Conservation (phyloP, 495 filamentous ascomycete species). For the Penicillium odoratum region DNA sequence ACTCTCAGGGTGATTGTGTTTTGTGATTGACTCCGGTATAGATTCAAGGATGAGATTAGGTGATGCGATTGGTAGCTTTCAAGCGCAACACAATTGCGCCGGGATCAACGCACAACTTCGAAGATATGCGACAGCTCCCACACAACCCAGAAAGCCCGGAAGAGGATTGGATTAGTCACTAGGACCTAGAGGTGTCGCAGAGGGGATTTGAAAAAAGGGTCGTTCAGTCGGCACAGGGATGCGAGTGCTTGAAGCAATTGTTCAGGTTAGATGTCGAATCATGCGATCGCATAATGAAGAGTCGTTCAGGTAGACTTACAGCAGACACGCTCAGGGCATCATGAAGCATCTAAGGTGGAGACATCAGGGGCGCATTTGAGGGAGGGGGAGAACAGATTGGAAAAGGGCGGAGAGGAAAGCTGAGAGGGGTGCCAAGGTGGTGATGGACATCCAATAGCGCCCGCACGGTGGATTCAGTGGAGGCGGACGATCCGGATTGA, state of each 20-base stretch:
- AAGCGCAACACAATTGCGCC: background rate
- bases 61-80: background rate
- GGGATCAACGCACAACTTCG: background rate
- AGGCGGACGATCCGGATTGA: slow-evolving; percentile 14
- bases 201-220: background rate
- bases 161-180: background rate
- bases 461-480: slow-evolving; percentile 17
- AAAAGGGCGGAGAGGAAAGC: slow-evolving; percentile 18
- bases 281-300: slow-evolving; percentile 15
- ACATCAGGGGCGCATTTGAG: slow-evolving; percentile 13
- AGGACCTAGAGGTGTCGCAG: background rate
- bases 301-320: background rate
- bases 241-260: slow-evolving; percentile 2
- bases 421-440: slow-evolving; percentile 24
- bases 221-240: background rate
- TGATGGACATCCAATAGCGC: slow-evolving; percentile 23
- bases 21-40: background rate
- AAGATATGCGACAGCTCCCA: slow-evolving; percentile 5
- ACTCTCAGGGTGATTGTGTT: background rate
- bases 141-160: background rate
- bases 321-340: slow-evolving; percentile 8
- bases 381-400: slow-evolving; percentile 3
- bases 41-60: background rate
- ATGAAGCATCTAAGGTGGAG: slow-evolving; percentile 20
- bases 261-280: slow-evolving; percentile 9